These are phyloP conservation scores for Onygena corvina DNA, from an alignment of 2,329 filamentous ascomycete species.

Conservation along the genomic window DNA sequence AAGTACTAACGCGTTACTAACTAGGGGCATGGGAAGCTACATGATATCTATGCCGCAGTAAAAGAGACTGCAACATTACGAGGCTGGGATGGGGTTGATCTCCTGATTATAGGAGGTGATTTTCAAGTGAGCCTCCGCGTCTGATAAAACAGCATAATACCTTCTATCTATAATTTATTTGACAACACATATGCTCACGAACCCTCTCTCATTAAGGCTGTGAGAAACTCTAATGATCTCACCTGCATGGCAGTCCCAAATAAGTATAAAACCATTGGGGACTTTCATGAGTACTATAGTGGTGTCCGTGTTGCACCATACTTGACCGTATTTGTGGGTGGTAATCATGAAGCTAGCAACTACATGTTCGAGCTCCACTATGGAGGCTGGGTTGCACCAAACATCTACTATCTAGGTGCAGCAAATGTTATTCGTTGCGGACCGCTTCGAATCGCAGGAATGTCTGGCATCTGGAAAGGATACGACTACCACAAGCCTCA, in stretches of 20 bases:
- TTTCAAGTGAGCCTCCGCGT: constrained; percentile 54
- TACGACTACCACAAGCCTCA: constrained; percentile 77
- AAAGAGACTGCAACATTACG: constrained; percentile 55
- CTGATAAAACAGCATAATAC: background rate
- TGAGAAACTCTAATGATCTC: constrained; percentile 78
- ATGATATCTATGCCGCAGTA: constrained; percentile 80
- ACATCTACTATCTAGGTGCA: constrained; percentile 93
- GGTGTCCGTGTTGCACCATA: constrained; percentile 67
- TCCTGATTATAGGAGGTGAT: constrained; percentile 90
- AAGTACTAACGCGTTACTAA: background rate
- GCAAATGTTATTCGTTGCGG: constrained; percentile 79
- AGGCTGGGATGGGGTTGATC: constrained; percentile 69
- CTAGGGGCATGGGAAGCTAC: constrained; percentile 82
- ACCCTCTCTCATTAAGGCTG: constrained; percentile 44
- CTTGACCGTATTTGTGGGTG: constrained; percentile 81
- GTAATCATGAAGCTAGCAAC: constrained; percentile 89
- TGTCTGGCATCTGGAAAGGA: constrained; percentile 92
- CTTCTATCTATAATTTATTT: background rate
- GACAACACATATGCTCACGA: constrained; percentile 1
- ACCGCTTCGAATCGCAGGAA: constrained; percentile 70
- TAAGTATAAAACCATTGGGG: constrained; percentile 78
- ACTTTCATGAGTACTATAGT: constrained; percentile 91
- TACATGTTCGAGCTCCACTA: constrained; percentile 89
- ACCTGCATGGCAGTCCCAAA: constrained; percentile 77
- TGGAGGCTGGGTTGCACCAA: constrained; percentile 91